These are phyloP conservation scores for Lagenidium giganteum DNA, from an alignment of 352 stramenopile species.

Conservation along the genomic window DNA sequence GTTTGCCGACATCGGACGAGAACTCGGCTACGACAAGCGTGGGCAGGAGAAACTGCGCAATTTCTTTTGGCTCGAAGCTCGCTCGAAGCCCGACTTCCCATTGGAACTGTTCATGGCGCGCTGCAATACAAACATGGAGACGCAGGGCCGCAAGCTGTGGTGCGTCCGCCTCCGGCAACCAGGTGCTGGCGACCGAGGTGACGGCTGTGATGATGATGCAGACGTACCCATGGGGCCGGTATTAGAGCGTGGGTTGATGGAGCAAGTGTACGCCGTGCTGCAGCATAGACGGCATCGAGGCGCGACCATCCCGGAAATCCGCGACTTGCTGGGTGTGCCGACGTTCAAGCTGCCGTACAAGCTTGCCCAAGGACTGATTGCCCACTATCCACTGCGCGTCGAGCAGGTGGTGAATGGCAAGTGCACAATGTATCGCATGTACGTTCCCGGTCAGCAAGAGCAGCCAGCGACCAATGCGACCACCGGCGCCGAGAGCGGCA, in stretches of 20 bases:
- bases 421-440: constrained; percentile 84
- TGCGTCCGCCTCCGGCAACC: constrained; percentile 49
- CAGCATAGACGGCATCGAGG: constrained; percentile 38
- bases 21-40: constrained; percentile 70
- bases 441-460: constrained; percentile 29
- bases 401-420: constrained; percentile 76
- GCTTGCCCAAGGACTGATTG: constrained; percentile 68
- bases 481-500: too few relatives aligned
- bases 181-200: constrained; percentile 1
- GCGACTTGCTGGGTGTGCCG: constrained; percentile 69
- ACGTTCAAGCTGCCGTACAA: constrained; percentile 86
- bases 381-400: constrained; percentile 74
- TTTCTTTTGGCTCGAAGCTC: constrained; percentile 77
- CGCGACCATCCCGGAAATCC: constrained; percentile 73
- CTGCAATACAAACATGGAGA: constrained; percentile 57
- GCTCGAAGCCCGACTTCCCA: constrained; percentile 44
- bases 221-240: constrained; percentile 23
- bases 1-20: constrained; percentile 82
- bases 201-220: constrained; percentile 1
- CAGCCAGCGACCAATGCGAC: not conserved
- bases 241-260: constrained; percentile 73
- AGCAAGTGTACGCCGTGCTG: constrained; percentile 70
- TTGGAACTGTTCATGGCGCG: constrained; percentile 78
- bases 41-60: constrained; percentile 79
- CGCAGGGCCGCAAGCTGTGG: constrained; percentile 73